Conservation (phyloP, 2,329 filamentous ascomycete genomes). For the Arthrobotrys sphaeroides region DNA sequence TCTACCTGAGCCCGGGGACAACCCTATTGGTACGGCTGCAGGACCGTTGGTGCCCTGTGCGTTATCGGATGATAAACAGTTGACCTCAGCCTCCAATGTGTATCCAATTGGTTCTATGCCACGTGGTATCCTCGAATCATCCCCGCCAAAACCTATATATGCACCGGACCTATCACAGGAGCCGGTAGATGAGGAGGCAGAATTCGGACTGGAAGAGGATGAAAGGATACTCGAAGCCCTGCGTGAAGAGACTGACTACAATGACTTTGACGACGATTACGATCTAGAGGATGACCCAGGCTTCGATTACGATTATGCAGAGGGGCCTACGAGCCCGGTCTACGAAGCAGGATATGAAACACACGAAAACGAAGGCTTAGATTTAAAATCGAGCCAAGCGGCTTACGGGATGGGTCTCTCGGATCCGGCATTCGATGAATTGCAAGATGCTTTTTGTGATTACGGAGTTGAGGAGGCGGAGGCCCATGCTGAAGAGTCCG, state of each 20-base stretch:
- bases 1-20: neutral
- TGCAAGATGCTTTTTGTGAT: constrained; percentile 27
- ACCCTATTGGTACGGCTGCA: too few species aligned
- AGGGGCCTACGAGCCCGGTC: constrained; percentile 32
- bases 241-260: constrained; percentile 47
- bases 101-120: neutral
- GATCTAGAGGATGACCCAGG: constrained; percentile 28
- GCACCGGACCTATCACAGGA: neutral
- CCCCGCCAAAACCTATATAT: neutral
- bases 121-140: constrained; percentile 14
- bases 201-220: constrained; percentile 29
- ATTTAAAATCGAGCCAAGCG: constrained; percentile 28
- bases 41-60: neutral
- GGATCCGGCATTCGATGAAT: constrained; percentile 45
- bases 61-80: neutral
- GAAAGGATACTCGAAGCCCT: constrained; percentile 28
- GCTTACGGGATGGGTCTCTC: constrained; percentile 42
- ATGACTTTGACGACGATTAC: constrained; percentile 51
- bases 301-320: constrained; percentile 41
- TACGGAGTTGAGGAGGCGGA: neutral
- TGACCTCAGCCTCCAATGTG: neutral
- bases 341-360: constrained; percentile 16
- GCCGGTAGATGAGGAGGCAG: constrained; percentile 6
- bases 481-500: neutral
- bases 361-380: constrained; percentile 1